Base-by-base conservation (phyloP, 2,329 filamentous ascomycete genomes). In the Exophiala xenobiotica region DNA sequence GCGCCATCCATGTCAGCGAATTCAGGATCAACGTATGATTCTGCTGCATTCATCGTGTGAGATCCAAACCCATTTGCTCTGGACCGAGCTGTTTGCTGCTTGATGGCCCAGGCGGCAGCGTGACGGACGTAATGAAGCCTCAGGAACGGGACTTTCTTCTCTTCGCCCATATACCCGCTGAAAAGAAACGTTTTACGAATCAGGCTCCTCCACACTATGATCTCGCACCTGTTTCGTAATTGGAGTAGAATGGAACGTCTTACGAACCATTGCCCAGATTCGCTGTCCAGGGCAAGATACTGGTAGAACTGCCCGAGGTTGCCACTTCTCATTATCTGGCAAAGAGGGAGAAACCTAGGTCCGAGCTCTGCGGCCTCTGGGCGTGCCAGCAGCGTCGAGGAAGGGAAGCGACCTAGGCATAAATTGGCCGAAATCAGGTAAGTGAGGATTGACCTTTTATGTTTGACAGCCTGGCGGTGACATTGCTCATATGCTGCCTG, bases 361-460 rank as follows among this genome's bases (percentile, higher is more conserved):
- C 74, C 76, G 18, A 95, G 74, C 1, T 78, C 78, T 49, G 74
- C 69, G 9, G 88, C 84, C 70, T 93, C 89, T 2, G 87, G 85
- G 1, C 85, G 80, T 31, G 78, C 72, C 38, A 95, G 79, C 1
- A 96, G 78, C 2, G 68, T 54, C 6, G 72, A 64, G 1, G 86
- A 86, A 1, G 92, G 91, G 59, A 96, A 89, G 23, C 89, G 85
- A 18, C 90, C 92, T 40, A 95, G 78, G 29, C 95, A 83, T 48
- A 96, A 78, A 65, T 95, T 96, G 61, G 83, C 80, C 1, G 90
- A 81, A 52, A 95, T 85, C 31, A 96, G 81, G 67, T 91, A 92
- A 37, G 87, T 87, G 29, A 96, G 82, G 54, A 96, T 91, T 46
- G 86, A 76, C 16, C 83, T 81, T 54, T 90, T 83, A 67, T 97